Evolutionary conservation across 768 basidiomycete species (phyloP), one percentile per base, ranked within the genome.

Genomic region (Mrakia blollopis): DNA sequence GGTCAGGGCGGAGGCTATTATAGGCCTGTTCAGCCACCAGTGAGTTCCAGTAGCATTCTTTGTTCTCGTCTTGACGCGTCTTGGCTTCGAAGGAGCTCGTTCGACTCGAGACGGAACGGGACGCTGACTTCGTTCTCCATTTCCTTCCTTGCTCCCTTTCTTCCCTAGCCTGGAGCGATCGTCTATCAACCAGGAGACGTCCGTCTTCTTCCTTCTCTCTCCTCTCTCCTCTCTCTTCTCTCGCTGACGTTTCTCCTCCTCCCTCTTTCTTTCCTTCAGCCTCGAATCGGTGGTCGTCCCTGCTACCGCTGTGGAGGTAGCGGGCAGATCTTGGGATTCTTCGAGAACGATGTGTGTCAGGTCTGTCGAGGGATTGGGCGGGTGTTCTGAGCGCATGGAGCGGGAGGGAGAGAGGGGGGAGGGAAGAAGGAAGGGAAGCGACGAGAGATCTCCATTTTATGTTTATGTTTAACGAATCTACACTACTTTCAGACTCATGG

Each of bases 101-200:
- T 37, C 39, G 32, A 8, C 3, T 23, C 35, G 16, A 39, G 35
- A 23, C n/a, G n/a, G 28, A 30, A 16, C 28, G 30, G 5, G 6
- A 37, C 62, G 8, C 37, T 39, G 21, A 41, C 65, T 23, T 39
- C 9, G 1, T 25, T 9, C 30, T n/a, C 6, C 16, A n/a, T n/a
- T n/a, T 61, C 35, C 65, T 5, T 28, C 16, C 11, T 10, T 28
- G 5, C 14, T 44, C 44, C 11, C 11, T 44, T 6, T 14, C 44
- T 9, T 21, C 2, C 62, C n/a, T n/a, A 62, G 63, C 44, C 30
- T 6, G 73, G 73, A 3, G 47, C 41, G 0, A 63, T 74, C 23
- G 73, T 74, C 62, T 74, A 74, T 35, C 73, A 65, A 41, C 73
- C 73, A 0, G 73, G 73, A 44, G 73, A 74, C 9, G 65, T 68